Evolutionary conservation across 2,329 filamentous ascomycete species (phyloP).

Genomic region (Pleoardoris graminearum): DNA sequence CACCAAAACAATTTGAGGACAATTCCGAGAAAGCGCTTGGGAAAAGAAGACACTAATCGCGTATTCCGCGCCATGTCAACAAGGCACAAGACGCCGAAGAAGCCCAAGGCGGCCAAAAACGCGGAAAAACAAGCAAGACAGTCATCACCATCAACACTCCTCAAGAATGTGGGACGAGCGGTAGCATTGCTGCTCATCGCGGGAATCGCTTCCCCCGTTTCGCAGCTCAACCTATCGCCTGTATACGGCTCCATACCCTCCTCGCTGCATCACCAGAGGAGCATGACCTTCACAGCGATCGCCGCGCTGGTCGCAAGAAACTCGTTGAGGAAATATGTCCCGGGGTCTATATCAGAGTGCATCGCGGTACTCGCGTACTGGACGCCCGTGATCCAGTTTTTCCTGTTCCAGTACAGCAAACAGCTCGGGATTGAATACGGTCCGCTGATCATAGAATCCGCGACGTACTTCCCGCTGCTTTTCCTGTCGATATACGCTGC

Average conservation of each 20-base stretch:
- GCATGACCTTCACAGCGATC: constrained; percentile 68
- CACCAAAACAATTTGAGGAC: neutral
- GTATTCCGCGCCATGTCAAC: constrained; percentile 31
- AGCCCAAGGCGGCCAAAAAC: constrained; percentile 38
- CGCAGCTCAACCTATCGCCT: constrained; percentile 77
- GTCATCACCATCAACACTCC: constrained; percentile 24
- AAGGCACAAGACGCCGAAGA: constrained; percentile 39
- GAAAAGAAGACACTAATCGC: constrained; percentile 6
- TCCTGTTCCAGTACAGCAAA: constrained; percentile 69
- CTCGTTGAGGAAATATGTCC: constrained; percentile 56
- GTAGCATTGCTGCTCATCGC: constrained; percentile 57
- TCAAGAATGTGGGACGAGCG: constrained; percentile 40
- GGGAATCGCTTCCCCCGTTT: constrained; percentile 69
- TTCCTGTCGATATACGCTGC: constrained; percentile 47
- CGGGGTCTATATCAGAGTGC: constrained; percentile 53
- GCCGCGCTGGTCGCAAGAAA: constrained; percentile 72
- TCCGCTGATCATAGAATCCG: constrained; percentile 71
- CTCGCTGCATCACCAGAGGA: constrained; percentile 68
- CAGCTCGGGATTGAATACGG: constrained; percentile 70
- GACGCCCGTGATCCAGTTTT: constrained; percentile 72
- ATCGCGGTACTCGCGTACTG: constrained; percentile 76
- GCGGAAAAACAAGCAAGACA: constrained; percentile 29
- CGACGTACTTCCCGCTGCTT: constrained; percentile 66
- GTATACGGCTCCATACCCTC: constrained; percentile 86
- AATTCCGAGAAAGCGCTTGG: neutral